phyloP scores from a whole-genome alignment of 495 filamentous ascomycete species.

The Penicillium chermesinum region DNA sequence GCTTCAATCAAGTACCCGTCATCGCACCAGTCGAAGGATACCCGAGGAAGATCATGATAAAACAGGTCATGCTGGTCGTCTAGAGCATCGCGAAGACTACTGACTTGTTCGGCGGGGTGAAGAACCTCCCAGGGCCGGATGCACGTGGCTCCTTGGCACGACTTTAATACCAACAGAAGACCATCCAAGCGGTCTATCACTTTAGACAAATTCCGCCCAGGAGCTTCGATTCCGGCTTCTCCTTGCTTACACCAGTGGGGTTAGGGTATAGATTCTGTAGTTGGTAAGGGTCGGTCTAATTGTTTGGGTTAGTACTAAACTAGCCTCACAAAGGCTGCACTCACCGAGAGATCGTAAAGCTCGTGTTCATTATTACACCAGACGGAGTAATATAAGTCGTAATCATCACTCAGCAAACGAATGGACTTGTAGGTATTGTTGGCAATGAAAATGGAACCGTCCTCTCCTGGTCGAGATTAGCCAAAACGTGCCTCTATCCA shows the following conservation, averaged over 20 bases:
- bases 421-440: slow-evolving; percentile 65
- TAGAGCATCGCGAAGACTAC: slow-evolving; percentile 37
- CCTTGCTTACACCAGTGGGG: slow-evolving; percentile 8
- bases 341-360: slow-evolving; percentile 55
- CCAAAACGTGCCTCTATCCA: background rate
- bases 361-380: slow-evolving; percentile 64
- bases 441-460: slow-evolving; percentile 13
- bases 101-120: slow-evolving; percentile 45
- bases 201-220: slow-evolving; percentile 42
- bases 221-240: slow-evolving; percentile 18
- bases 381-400: slow-evolving; percentile 59
- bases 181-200: slow-evolving; percentile 52
- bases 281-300: slow-evolving; percentile 55
- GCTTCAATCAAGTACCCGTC: slow-evolving; percentile 54
- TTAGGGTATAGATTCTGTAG: slow-evolving; percentile 52
- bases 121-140: slow-evolving; percentile 55
- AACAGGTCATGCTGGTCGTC: slow-evolving; percentile 49
- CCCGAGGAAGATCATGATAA: slow-evolving; percentile 46
- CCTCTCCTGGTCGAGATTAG: slow-evolving; percentile 15
- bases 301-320: background rate
- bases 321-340: background rate
- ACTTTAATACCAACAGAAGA: slow-evolving; percentile 59
- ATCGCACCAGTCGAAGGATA: slow-evolving; percentile 56
- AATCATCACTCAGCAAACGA: slow-evolving; percentile 48
- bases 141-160: slow-evolving; percentile 54